These are phyloP conservation scores for Malus sieversii DNA, from an alignment of 306 rosid species.

Conservation along the genomic window DNA sequence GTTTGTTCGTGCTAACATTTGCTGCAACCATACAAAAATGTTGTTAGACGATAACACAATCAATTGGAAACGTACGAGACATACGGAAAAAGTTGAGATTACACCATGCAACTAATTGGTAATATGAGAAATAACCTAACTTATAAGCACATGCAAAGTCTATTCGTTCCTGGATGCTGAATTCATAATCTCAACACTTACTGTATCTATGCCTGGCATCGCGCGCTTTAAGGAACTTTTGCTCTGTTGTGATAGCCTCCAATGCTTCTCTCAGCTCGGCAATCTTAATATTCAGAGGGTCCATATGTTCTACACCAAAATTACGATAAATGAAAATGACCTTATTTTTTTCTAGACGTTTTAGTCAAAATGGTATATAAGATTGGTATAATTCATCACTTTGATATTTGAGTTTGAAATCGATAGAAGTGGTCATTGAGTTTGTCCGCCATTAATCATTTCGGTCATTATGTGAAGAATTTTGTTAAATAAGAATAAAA, in stretches of 20 bases:
- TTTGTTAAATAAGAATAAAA: no score
- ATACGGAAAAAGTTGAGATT: no score
- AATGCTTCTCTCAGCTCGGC: constrained; percentile 11
- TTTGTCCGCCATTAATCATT: no score
- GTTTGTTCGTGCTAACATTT: constrained; percentile 9
- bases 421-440: no score
- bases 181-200: background rate
- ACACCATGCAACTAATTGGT: accelerated
- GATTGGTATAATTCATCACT: no score
- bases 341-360: no score
- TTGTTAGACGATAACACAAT: background rate
- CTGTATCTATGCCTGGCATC: constrained; percentile 8
- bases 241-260: constrained; percentile 6
- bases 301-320: constrained; percentile 3
- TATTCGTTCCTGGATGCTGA: no score
- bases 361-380: no score
- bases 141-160: no score
- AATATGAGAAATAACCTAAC: accelerated
- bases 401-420: no score
- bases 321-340: background rate
- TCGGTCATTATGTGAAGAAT: no score
- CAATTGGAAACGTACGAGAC: background rate
- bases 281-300: constrained; percentile 9
- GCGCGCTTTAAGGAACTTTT: constrained; percentile 2
- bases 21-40: background rate